These are phyloP conservation scores for Dentipellis fragilis DNA, from an alignment of 768 basidiomycete genomes.

Conservation along the genomic window DNA sequence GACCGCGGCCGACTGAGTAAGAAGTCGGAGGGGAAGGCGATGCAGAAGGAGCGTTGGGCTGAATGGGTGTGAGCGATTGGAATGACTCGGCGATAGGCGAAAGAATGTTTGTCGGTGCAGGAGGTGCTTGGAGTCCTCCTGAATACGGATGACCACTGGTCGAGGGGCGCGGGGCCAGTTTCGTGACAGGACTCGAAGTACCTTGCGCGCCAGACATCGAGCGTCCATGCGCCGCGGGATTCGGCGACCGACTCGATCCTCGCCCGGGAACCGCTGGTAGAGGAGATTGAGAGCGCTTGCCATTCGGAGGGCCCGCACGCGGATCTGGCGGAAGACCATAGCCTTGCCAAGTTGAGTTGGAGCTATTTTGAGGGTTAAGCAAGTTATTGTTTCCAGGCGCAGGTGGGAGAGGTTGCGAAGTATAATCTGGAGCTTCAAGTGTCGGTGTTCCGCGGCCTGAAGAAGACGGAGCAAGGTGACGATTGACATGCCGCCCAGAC, in stretches of 20 bases:
- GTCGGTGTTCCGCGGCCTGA: conserved; percentile 46
- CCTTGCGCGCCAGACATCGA: conserved; percentile 31
- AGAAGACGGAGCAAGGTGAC: conserved; percentile 14
- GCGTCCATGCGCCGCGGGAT: conserved; percentile 33
- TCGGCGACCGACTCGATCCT: conserved; percentile 21
- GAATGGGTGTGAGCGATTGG: conserved; percentile 19
- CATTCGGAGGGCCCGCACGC: conserved; percentile 39
- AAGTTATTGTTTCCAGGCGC: conserved; percentile 23
- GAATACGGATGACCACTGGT: conserved; percentile 43
- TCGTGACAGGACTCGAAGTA: conserved; percentile 10
- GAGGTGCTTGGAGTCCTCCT: conserved; percentile 35
- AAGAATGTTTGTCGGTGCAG: conserved; percentile 29
- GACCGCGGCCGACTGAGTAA: conserved; percentile 51
- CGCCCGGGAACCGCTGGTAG: conserved; percentile 27
- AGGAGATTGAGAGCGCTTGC: conserved; percentile 25
- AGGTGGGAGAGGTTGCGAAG: conserved; percentile 25
- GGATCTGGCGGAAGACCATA: conserved; percentile 56
- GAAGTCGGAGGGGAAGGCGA: conserved; percentile 16
- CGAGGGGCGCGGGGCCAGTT: conserved; percentile 29
- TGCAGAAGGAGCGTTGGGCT: conserved; percentile 40
- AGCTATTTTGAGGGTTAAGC: conserved; percentile 13
- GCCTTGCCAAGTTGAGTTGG: conserved; percentile 11
- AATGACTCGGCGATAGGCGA: conserved; percentile 72
- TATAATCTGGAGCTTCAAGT: conserved; percentile 32
- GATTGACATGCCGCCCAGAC: conserved; percentile 19